A percentile compares a stretch with the other conserved stretches of the same genome.
Conservation (phyloP, 2,329 filamentous ascomycete genomes). For the Penicillium paneum region DNA sequence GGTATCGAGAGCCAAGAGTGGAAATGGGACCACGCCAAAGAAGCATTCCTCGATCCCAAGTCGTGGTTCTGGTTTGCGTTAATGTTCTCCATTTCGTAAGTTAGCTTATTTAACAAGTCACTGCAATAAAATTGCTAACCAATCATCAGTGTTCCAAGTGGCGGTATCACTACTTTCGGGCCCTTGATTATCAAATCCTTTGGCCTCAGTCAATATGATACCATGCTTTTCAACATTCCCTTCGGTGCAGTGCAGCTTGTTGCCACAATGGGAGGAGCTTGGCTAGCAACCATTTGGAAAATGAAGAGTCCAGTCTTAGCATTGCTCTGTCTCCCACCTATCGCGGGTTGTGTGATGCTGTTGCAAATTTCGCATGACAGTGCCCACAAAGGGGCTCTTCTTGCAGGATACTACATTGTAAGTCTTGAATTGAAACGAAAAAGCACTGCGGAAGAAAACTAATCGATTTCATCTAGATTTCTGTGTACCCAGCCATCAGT, state of each 20-base stretch:
- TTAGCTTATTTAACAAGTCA: neutral
- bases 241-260: slow-evolving; percentile 61
- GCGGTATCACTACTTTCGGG: slow-evolving; percentile 59
- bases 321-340: slow-evolving; percentile 55
- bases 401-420: slow-evolving; percentile 57
- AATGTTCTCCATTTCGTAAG: slow-evolving; percentile 54
- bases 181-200: slow-evolving; percentile 58
- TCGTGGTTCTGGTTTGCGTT: slow-evolving; percentile 58
- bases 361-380: slow-evolving; percentile 49
- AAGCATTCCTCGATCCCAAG: slow-evolving; percentile 57
- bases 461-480: slow-evolving; percentile 40
- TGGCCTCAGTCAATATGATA: slow-evolving; percentile 55
- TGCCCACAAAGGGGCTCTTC: slow-evolving; percentile 49
- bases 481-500: slow-evolving; percentile 58
- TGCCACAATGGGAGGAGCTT: slow-evolving; percentile 58
- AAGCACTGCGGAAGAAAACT: neutral
- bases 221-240: slow-evolving; percentile 60
- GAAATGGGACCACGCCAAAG: slow-evolving; percentile 54
- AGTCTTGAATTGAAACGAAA: neutral
- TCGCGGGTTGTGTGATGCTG: slow-evolving; percentile 55
- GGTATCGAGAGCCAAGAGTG: slow-evolving; percentile 43
- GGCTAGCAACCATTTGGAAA: slow-evolving; percentile 53
- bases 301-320: slow-evolving; percentile 56
- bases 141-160: slow-evolving; percentile 49
- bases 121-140: slow-evolving; percentile 5